Evolutionary conservation across 2,329 filamentous ascomycete species (phyloP).

Genomic region (Penicillium fuscoglaucum): DNA sequence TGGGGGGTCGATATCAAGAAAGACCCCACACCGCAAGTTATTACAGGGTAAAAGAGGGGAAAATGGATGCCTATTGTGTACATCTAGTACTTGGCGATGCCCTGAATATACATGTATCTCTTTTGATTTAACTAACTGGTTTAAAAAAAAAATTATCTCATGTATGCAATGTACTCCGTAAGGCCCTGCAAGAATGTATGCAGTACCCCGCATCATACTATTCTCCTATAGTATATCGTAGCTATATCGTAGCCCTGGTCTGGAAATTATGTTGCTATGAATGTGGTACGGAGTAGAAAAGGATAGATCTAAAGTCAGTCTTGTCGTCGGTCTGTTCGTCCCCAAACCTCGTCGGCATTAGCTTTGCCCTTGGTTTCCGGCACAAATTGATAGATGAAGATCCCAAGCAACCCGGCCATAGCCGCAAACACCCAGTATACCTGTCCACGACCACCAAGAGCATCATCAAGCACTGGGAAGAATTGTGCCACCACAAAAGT

Average conservation of each 20-base stretch:
- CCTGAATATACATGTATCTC: background rate
- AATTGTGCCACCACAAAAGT: slow-evolving; percentile 94
- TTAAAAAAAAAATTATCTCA: no score
- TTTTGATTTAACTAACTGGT: no score
- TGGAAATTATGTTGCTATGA: background rate
- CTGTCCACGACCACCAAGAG: slow-evolving; percentile 74
- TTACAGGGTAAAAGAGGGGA: background rate
- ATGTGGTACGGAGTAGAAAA: background rate
- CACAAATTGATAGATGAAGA: slow-evolving; percentile 72
- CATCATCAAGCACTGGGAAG: slow-evolving; percentile 82
- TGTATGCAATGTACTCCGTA: background rate
- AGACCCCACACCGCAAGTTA: slow-evolving; percentile 12
- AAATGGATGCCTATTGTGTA: slow-evolving; percentile 11
- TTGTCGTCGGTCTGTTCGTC: slow-evolving; percentile 49
- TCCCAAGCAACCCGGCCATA: slow-evolving; percentile 66
- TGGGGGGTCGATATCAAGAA: background rate
- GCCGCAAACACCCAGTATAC: slow-evolving; percentile 90
- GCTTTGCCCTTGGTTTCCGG: slow-evolving; percentile 88
- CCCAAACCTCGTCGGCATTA: slow-evolving; percentile 89
- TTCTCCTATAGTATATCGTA: no score
- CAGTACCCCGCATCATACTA: slow-evolving; percentile 5
- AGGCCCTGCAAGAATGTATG: background rate
- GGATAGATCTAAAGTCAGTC: slow-evolving; percentile 28
- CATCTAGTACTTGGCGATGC: background rate
- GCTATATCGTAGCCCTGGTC: background rate